Conservation (phyloP, 2,329 filamentous ascomycete genomes). For the Phyllosticta citriasiana region DNA sequence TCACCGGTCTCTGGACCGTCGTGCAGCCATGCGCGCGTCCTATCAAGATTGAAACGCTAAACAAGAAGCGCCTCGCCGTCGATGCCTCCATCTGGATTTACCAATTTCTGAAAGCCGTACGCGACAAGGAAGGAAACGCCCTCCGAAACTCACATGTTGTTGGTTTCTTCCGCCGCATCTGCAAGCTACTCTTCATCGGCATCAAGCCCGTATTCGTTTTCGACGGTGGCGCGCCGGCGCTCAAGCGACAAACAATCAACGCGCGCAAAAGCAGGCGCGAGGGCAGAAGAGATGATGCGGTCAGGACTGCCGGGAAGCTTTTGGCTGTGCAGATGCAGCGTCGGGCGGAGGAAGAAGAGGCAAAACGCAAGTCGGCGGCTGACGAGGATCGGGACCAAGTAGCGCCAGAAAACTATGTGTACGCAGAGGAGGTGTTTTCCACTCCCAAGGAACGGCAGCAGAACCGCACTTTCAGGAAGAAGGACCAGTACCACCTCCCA, state of each 20-base stretch:
- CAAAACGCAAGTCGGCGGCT: slow-evolving; percentile 43
- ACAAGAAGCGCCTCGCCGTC: slow-evolving; percentile 89
- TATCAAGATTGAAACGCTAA: slow-evolving; percentile 91
- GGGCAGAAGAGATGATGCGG: slow-evolving; percentile 85
- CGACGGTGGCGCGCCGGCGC: slow-evolving; percentile 80
- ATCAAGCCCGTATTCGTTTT: slow-evolving; percentile 97
- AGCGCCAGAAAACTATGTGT: slow-evolving; percentile 67
- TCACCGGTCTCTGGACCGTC: slow-evolving; percentile 95
- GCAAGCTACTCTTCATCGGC: slow-evolving; percentile 92
- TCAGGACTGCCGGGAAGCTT: slow-evolving; percentile 79
- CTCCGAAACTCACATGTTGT: slow-evolving; percentile 92
- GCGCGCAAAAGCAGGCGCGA: slow-evolving; percentile 70
- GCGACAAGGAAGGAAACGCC: slow-evolving; percentile 96
- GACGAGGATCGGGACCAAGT: slow-evolving; percentile 51
- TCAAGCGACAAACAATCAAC: slow-evolving; percentile 87
- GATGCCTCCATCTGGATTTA: slow-evolving; percentile 99
- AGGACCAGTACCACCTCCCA: slow-evolving; percentile 90
- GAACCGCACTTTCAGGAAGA: slow-evolving; percentile 68
- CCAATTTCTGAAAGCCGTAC: slow-evolving; percentile 96
- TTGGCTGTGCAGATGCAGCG: slow-evolving; percentile 92
- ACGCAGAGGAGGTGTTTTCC: slow-evolving; percentile 84
- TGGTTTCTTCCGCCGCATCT: slow-evolving; percentile 96
- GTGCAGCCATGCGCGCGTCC: slow-evolving; percentile 90
- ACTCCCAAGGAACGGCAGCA: slow-evolving; percentile 62
- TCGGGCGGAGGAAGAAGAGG: slow-evolving; percentile 72